Evolutionary conservation across 352 stramenopile species (phyloP), one percentile per base, ranked within the genome.

Genomic region (Globisporangium barbulae): DNA sequence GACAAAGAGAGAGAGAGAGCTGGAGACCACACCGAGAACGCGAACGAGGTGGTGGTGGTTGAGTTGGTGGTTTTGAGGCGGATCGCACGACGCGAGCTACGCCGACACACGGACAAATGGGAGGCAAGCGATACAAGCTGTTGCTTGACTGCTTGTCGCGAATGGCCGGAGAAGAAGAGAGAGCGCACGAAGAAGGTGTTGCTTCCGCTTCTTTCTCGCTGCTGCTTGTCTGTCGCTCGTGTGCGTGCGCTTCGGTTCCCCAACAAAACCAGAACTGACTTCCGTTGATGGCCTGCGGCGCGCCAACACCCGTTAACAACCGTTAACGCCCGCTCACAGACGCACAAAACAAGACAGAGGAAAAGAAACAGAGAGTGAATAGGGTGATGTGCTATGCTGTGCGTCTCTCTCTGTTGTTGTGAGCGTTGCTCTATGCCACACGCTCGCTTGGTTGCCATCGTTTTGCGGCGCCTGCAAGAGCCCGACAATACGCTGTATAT

Each of bases 221-320:
- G 64, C 54, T 61, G 12, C 28, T 41, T 61, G 50, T 35, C 21
- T 50, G 39, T 48, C 45, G 21, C 22, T 41, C 35, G 35, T 41
- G 35, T 41, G 33, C 33, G 33, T 3, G 30, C 17, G 61, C 59
- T 64, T 69, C 60, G 48, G 50, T 64, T 65, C 63, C 53, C 67
- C 67, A 65, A 75, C 59, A 78, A 85, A 88, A 88, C 71, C 75
- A 80, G 76, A 85, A 88, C 79, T 86, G 75, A 84, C 76, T 88
- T 63, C 42, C 54, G 31, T 57, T 58, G 52, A 58, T 58, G 52
- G 52, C 52, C 31, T 44, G 52, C 52, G 19, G 19, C 52, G 17
- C 52, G n/a, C 52, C 9, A 17, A 57, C 52, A 10, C 52, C 31
- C 52, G n/a, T 10, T 31, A 28, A 45, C 52, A 1, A 3, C 31